Base-by-base conservation (phyloP, 169 alveolate species). In the Theileria orientalis region DNA sequence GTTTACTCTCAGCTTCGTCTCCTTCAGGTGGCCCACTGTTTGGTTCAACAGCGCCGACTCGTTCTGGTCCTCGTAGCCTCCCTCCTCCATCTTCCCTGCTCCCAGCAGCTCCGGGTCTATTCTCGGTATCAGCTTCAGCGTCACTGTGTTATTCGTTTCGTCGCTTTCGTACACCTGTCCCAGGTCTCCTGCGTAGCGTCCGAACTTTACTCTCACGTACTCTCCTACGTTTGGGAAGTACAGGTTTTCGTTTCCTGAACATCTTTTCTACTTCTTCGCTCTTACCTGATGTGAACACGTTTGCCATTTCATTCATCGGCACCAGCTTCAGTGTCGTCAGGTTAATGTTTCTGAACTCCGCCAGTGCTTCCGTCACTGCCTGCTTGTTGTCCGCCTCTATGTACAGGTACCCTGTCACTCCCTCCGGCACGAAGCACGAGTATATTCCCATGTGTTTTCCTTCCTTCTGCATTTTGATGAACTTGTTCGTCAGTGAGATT, bases 161-260 rank as follows among this genome's bases (percentile, higher is more conserved):
- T 92, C 94, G n/a, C 86, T 84, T 56, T 92, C 95, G 63, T 79
- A 85, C 19, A 92, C 87, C 47, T 92, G 95, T 5, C 92, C 95
- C 57, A 92, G 68, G 61, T 92, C 95, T 11, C 94, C 93, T 11
- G 83, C 78, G 67, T 92, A 92, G 3, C 87, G 62, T 14, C 95
- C 95, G 30, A 92, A 56, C 49, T 86, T 86, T 35, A 92, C 90
- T 33, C 95, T 75, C 13, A 92, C 95, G 74, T 88, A 90, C 64
- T 91, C 93, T 44, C 89, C 94, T 23, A 91, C 86, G 64, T 75
- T 82, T 1, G 94, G 94, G 42, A 83, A 76, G 32, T 77, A 82
- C 25, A 83, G 84, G 47, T 83, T 85, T 13, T 64, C 74, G 21
- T 19, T 35, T 0, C 74, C 69, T 59, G 25, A 13, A 59, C 29